Percentiles rank a stretch among this genome's conserved stretches.
phyloP scores from a whole-genome alignment of 371 early-diverging fungal species.

The Mucor lusitanicus region DNA sequence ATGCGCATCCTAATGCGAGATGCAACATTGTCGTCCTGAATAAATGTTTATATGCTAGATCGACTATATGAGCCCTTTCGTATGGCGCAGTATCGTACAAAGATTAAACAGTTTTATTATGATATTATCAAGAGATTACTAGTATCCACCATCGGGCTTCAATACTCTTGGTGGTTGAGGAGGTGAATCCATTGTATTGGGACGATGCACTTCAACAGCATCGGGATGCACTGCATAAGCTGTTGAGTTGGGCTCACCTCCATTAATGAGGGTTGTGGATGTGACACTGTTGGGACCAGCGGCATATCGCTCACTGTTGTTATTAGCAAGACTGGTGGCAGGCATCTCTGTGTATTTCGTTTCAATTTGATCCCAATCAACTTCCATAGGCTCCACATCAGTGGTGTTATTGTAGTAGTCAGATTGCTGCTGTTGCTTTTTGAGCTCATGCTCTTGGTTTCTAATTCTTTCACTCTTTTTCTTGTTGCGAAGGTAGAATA shows the following conservation, averaged over 20 bases:
- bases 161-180: not conserved
- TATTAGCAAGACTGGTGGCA: not conserved
- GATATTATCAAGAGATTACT: not conserved
- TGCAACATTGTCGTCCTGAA: too few relatives aligned
- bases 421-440: not conserved
- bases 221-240: not conserved
- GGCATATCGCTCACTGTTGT: not conserved
- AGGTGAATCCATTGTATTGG: not conserved
- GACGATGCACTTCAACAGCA: not conserved
- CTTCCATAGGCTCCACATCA: not conserved
- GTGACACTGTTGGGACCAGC: not conserved
- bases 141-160: not conserved
- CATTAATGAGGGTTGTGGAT: not conserved
- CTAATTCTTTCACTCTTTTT: not conserved
- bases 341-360: constrained; percentile 4
- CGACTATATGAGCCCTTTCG: too few relatives aligned
- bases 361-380: constrained; percentile 11
- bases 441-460: not conserved
- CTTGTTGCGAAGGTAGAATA: not conserved
- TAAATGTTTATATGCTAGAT: too few relatives aligned
- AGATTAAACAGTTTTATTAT: not conserved
- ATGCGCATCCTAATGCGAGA: too few relatives aligned
- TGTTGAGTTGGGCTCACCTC: not conserved
- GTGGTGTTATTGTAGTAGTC: not conserved
- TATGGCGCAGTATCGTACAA: not conserved